Evolutionary conservation across 176 grass and related monocot genomes (phyloP).

Genomic region (Triticum turgidum): DNA sequence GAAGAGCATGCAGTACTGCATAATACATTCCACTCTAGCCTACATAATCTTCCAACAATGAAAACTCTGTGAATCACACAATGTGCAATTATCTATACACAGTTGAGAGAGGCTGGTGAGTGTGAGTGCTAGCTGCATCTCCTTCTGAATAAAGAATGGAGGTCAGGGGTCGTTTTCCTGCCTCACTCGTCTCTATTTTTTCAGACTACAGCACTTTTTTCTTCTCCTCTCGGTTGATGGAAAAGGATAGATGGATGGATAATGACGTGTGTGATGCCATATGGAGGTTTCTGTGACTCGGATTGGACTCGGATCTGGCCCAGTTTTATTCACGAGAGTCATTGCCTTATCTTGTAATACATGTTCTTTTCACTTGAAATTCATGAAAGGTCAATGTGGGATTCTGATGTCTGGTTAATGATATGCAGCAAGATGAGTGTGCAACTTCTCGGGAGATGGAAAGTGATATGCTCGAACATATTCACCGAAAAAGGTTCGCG

Average conservation of each 20-base stretch:
- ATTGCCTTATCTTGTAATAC: neutral
- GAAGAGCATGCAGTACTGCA: neutral
- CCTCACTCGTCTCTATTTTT: neutral
- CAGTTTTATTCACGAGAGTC: neutral
- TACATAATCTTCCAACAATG: neutral
- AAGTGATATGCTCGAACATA: neutral
- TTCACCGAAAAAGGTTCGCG: too few relatives aligned
- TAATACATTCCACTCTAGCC: too few relatives aligned
- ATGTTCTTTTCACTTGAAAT: neutral
- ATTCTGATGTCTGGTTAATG: neutral
- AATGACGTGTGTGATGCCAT: conserved; percentile 14
- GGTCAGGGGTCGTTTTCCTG: conserved; percentile 31
- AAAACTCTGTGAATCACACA: neutral
- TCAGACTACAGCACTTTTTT: neutral
- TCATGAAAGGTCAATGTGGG: neutral
- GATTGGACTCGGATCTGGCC: neutral
- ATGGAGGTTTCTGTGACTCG: neutral
- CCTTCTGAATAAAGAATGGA: conserved; percentile 20
- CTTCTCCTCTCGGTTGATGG: conserved; percentile 28
- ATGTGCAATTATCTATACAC: neutral
- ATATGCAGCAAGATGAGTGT: neutral
- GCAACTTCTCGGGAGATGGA: neutral
- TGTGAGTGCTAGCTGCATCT: conserved; percentile 3
- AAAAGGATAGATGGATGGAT: neutral
- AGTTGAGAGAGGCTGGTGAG: conserved; percentile 5